phyloP scores from a whole-genome alignment of 1,284 basidiomycete species.

The Sparassis latifolia region DNA sequence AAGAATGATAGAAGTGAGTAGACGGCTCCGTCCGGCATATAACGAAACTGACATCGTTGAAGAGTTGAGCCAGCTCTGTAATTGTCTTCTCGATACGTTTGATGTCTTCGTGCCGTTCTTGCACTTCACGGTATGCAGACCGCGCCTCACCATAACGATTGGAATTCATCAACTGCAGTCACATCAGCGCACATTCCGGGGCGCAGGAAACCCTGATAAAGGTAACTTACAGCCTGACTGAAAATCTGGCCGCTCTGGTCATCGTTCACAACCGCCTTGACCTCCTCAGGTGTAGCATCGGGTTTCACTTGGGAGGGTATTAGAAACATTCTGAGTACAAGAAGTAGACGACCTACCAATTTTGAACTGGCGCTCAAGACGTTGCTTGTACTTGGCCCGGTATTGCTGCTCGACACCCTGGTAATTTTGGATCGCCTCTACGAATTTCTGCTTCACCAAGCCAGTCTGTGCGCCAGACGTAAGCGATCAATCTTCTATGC shows the following conservation, averaged over 20 bases:
- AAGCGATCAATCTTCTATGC: neutral
- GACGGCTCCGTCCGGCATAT: neutral
- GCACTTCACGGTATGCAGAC: slow-evolving; percentile 91
- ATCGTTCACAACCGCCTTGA: slow-evolving; percentile 82
- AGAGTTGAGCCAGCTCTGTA: slow-evolving; percentile 90
- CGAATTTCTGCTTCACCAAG: slow-evolving; percentile 75
- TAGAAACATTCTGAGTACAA: slow-evolving; percentile 3
- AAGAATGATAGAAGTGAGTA: slow-evolving; percentile 1
- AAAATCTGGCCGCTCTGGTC: slow-evolving; percentile 87
- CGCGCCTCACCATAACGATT: slow-evolving; percentile 89
- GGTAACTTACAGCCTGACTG: slow-evolving; percentile 76
- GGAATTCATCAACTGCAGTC: slow-evolving; percentile 73
- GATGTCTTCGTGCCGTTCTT: slow-evolving; percentile 94
- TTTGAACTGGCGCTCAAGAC: slow-evolving; percentile 94
- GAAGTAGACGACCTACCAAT: slow-evolving; percentile 54
- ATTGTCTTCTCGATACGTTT: slow-evolving; percentile 92
- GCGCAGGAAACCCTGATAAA: neutral
- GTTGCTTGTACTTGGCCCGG: slow-evolving; percentile 88
- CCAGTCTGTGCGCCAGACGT: slow-evolving; percentile 43
- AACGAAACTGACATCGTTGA: slow-evolving; percentile 70
- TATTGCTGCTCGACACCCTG: slow-evolving; percentile 93
- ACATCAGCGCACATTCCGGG: slow-evolving; percentile 4
- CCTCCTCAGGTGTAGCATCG: slow-evolving; percentile 88
- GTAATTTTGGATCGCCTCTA: slow-evolving; percentile 81
- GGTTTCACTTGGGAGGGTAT: slow-evolving; percentile 67